phyloP scores from a whole-genome alignment of 805 yeast genomes.

The Wickerhamiella lipophila region DNA sequence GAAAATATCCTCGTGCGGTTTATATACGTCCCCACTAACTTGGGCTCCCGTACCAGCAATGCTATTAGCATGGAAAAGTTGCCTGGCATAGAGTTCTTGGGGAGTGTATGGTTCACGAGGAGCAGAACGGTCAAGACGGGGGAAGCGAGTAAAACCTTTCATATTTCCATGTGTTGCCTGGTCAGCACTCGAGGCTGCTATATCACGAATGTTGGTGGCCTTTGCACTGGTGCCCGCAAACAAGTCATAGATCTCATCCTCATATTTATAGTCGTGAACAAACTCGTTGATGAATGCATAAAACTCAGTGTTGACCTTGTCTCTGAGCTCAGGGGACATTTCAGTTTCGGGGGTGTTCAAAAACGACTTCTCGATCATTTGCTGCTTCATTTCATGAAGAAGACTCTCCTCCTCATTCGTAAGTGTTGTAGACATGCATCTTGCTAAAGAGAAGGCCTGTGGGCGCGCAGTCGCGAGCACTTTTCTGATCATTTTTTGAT shows the following conservation, averaged over 20 bases:
- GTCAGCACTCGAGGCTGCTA: neutral
- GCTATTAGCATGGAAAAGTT: slow-evolving; percentile 44
- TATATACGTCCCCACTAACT: slow-evolving; percentile 43
- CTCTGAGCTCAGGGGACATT: slow-evolving; percentile 25
- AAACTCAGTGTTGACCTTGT: slow-evolving; percentile 24
- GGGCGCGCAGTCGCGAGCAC: neutral
- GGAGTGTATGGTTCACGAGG: slow-evolving; percentile 54
- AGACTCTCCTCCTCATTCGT: slow-evolving; percentile 11
- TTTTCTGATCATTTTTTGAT: neutral
- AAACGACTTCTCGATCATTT: slow-evolving; percentile 17
- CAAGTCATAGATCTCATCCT: slow-evolving; percentile 19
- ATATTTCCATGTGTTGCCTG: slow-evolving; percentile 16
- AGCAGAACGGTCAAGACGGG: slow-evolving; percentile 50
- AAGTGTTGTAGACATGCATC: slow-evolving; percentile 3
- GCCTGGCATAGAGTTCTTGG: slow-evolving; percentile 68
- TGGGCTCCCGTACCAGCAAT: slow-evolving; percentile 53
- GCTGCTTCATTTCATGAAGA: slow-evolving; percentile 12
- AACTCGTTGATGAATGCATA: slow-evolving; percentile 11
- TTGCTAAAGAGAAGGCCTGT: neutral
- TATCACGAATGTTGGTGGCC: slow-evolving; percentile 13
- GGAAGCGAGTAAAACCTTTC: slow-evolving; percentile 32
- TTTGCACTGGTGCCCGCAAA: slow-evolving; percentile 16
- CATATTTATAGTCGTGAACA: slow-evolving; percentile 20
- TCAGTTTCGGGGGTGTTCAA: slow-evolving; percentile 17
- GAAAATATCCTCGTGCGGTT: slow-evolving; percentile 53